phyloP scores from a whole-genome alignment of 441 rosid species.

The Eutrema salsugineum region DNA sequence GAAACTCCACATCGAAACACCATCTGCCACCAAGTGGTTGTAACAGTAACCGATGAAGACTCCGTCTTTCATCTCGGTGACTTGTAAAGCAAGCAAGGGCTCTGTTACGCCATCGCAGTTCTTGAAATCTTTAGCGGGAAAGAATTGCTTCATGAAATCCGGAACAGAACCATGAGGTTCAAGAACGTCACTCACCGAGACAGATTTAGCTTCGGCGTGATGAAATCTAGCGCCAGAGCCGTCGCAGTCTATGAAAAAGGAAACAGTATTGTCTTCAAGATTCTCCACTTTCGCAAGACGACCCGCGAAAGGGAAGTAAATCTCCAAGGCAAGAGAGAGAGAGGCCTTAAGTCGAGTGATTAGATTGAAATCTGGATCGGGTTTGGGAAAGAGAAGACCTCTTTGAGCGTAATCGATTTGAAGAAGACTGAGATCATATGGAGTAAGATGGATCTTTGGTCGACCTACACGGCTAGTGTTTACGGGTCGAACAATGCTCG shows the following conservation, averaged over 20 bases:
- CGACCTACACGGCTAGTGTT: neutral
- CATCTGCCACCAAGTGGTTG: constrained; percentile 36
- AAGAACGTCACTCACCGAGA: constrained; percentile 6
- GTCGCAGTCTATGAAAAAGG: constrained; percentile 15
- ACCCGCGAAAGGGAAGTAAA: constrained; percentile 21
- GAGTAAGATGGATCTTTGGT: constrained; percentile 26
- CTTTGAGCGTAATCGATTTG: constrained; percentile 3
- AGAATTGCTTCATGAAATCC: neutral
- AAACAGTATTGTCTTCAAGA: constrained; percentile 5
- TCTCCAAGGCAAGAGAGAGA: constrained; percentile 1
- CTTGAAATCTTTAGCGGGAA: constrained; percentile 15
- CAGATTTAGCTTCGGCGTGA: constrained; percentile 6
- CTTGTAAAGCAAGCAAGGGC: constrained; percentile 40
- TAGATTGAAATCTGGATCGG: neutral
- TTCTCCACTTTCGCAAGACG: constrained; percentile 11
- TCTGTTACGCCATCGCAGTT: constrained; percentile 12
- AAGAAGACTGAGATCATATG: constrained; percentile 19
- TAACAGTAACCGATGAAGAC: constrained; percentile 30
- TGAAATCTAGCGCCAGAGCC: constrained; percentile 6
- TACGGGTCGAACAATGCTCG: constrained; percentile 13
- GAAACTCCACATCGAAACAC: constrained; percentile 36
- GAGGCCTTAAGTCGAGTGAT: neutral
- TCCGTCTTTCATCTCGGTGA: constrained; percentile 37
- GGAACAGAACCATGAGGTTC: constrained; percentile 16
- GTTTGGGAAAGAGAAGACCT: constrained; percentile 29